Percentiles rank a stretch among this genome's conserved stretches.
Evolutionary conservation across 2,329 filamentous ascomycete genomes (phyloP).

Genomic region (Gremmenia infestans): DNA sequence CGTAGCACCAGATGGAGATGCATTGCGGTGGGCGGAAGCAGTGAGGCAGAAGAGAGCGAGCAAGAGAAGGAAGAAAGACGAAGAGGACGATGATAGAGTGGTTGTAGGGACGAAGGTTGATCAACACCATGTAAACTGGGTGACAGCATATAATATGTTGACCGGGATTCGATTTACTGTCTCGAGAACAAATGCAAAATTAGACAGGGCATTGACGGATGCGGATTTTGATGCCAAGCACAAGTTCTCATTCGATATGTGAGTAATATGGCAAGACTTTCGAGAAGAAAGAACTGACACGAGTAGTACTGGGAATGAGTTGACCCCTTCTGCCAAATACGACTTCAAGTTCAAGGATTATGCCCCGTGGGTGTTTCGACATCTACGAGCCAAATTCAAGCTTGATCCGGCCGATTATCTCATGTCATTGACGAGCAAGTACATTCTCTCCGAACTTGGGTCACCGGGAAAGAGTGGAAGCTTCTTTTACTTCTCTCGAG

Average conservation of each 20-base stretch:
- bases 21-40: conserved; percentile 85
- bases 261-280: conserved; percentile 36
- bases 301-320: conserved; percentile 81
- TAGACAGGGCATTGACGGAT: conserved; percentile 83
- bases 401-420: conserved; percentile 96
- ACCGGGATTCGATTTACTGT: conserved; percentile 97
- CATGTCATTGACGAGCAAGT: conserved; percentile 97
- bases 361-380: conserved; percentile 98
- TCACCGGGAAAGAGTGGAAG: conserved; percentile 97
- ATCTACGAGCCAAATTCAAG: conserved; percentile 79
- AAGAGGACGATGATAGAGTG: conserved; percentile 88
- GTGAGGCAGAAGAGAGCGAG: conserved; percentile 88
- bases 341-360: conserved; percentile 99
- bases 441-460: conserved; percentile 93
- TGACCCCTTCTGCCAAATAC: conserved; percentile 97
- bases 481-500: conserved; percentile 98
- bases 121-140: conserved; percentile 94
- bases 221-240: conserved; percentile 91
- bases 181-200: conserved; percentile 92
- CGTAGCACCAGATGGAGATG: conserved; percentile 80
- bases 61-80: conserved; percentile 76
- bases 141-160: conserved; percentile 98
- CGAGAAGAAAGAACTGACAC: conserved; percentile 32
- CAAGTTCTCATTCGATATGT: conserved; percentile 99
- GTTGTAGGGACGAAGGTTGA: conserved; percentile 97